A percentile compares a stretch with the other conserved stretches of the same genome.
These are phyloP conservation scores for Rhynchospora tenuis DNA, from an alignment of 176 grass and related monocot species.

Conservation along the genomic window DNA sequence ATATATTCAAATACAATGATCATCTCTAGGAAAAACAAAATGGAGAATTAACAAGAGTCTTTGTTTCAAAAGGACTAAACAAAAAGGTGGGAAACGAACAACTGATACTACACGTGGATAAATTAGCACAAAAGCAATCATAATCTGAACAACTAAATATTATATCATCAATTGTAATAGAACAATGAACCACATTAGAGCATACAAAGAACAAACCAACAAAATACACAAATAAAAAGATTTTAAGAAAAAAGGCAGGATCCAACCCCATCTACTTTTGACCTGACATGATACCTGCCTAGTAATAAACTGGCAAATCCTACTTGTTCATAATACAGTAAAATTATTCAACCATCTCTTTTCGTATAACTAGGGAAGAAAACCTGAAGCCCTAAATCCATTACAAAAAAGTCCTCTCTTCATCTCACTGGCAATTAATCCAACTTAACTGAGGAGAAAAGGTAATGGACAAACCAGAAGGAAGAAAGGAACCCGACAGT, in stretches of 20 bases:
- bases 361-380: constrained; percentile 5
- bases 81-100: too few relatives aligned
- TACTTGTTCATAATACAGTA: background rate
- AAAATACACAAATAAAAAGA: background rate
- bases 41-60: too few relatives aligned
- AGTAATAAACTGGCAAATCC: background rate
- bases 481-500: constrained; percentile 42
- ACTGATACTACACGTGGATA: too few relatives aligned
- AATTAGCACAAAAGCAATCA: too few relatives aligned
- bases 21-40: too few relatives aligned
- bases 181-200: constrained; percentile 18
- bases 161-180: constrained; percentile 5
- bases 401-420: background rate
- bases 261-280: background rate
- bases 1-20: too few relatives aligned
- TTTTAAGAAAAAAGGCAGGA: background rate
- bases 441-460: constrained; percentile 40
- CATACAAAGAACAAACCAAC: background rate
- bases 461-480: constrained; percentile 38
- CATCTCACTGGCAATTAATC: constrained; percentile 17
- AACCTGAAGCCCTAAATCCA: constrained; percentile 4
- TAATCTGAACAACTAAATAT: background rate
- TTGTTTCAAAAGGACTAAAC: too few relatives aligned
- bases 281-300: background rate
- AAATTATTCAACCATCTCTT: background rate